A percentile compares a stretch with the other conserved stretches of the same genome.
Conservation (phyloP, 768 basidiomycete species). For the Tricholoma hemisulphureum region DNA sequence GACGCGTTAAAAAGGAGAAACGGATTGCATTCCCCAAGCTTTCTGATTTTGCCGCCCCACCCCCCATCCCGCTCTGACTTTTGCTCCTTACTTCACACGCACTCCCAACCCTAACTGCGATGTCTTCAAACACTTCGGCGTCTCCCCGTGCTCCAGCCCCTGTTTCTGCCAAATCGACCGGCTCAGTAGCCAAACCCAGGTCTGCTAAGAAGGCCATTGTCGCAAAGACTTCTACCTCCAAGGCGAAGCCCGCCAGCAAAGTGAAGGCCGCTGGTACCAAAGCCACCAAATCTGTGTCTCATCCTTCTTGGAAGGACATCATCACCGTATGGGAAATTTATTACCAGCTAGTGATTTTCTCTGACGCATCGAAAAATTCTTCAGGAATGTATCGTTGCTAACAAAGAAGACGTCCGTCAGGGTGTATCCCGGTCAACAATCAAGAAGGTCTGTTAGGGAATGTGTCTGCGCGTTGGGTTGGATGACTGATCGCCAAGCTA, state of each 20-base stretch:
- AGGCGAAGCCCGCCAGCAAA: slow-evolving; percentile 33
- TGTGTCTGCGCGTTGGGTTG: neutral
- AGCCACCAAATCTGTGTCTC: slow-evolving; percentile 25
- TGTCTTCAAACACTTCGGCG: slow-evolving; percentile 27
- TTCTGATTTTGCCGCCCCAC: slow-evolving; percentile 21
- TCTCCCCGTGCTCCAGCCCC: slow-evolving; percentile 21
- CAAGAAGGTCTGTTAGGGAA: slow-evolving; percentile 66
- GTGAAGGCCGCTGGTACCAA: slow-evolving; percentile 28
- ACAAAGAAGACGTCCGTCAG: slow-evolving; percentile 61
- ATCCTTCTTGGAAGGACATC: slow-evolving; percentile 58
- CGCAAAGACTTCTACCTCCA: slow-evolving; percentile 19
- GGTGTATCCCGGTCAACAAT: slow-evolving; percentile 78
- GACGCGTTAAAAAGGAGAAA: slow-evolving; percentile 31
- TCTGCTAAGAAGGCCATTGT: slow-evolving; percentile 19
- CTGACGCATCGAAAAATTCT: neutral
- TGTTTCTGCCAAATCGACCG: slow-evolving; percentile 14
- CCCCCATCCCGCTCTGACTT: slow-evolving; percentile 4
- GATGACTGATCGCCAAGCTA: slow-evolving; percentile 28
- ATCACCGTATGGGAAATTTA: slow-evolving; percentile 38
- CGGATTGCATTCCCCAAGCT: slow-evolving; percentile 8
- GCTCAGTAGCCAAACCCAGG: slow-evolving; percentile 15
- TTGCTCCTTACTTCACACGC: neutral
- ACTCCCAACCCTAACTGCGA: slow-evolving; percentile 12
- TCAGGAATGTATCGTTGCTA: slow-evolving; percentile 70
- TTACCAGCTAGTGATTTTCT: neutral